Percentiles rank a stretch among this genome's conserved stretches.
Evolutionary conservation across 371 early-diverging fungal species (phyloP).

Genomic region (Mortierella sp.): DNA sequence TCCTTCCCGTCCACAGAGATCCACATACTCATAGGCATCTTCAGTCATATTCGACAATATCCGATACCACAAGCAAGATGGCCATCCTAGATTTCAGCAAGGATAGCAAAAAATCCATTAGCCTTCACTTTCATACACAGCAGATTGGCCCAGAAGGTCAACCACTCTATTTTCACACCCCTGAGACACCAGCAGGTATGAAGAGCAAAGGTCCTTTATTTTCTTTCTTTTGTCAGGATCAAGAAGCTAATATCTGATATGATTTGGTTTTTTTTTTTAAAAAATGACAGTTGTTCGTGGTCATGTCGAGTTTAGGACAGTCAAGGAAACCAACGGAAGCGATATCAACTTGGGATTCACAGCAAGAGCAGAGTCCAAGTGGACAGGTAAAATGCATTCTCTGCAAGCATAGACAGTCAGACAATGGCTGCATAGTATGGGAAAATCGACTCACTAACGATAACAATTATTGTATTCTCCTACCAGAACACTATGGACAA

Average conservation of each 20-base stretch:
- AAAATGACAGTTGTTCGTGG: constrained; percentile 27
- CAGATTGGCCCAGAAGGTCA: constrained; percentile 41
- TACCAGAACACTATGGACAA: constrained; percentile 25
- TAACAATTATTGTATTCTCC: background rate
- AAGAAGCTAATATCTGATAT: too few species aligned
- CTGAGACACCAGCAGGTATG: constrained; percentile 36
- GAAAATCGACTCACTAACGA: too few species aligned
- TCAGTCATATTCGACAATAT: background rate
- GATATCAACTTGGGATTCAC: constrained; percentile 33
- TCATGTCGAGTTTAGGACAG: constrained; percentile 34
- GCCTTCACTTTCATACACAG: constrained; percentile 32
- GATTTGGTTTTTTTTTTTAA: too few species aligned
- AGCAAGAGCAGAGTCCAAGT: constrained; percentile 32
- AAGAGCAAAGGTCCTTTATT: background rate
- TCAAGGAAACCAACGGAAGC: constrained; percentile 33
- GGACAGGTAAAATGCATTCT: constrained; percentile 22
- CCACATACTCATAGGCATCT: background rate
- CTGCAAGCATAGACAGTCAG: too few species aligned
- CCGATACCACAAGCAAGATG: constrained; percentile 6
- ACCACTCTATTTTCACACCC: constrained; percentile 36
- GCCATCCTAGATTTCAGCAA: constrained; percentile 40
- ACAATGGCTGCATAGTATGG: too few species aligned
- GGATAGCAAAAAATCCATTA: constrained; percentile 33
- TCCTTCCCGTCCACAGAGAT: too few species aligned
- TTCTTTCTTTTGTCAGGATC: too few species aligned